phyloP scores from a whole-genome alignment of 768 basidiomycete genomes.

The Leucosporidium yakuticum region DNA sequence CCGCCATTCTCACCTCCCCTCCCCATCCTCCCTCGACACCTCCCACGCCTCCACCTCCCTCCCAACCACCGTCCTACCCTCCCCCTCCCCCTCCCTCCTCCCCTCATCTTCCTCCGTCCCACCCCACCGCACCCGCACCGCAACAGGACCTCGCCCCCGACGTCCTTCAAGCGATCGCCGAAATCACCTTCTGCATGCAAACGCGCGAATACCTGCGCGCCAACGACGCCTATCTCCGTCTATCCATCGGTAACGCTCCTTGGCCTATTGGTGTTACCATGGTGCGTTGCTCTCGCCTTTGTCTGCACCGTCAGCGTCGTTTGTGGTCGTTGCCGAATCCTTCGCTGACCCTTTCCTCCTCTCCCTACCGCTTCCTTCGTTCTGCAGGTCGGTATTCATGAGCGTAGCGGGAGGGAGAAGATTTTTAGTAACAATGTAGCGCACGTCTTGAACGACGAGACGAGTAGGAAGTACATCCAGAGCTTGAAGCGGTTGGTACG shows the following conservation, averaged over 20 bases:
- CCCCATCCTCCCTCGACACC: too few species aligned
- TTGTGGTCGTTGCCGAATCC: too few species aligned
- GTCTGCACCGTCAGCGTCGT: background rate
- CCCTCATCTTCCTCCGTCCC: background rate
- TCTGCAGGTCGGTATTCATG: conserved; percentile 61
- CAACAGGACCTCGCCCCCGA: conserved; percentile 66
- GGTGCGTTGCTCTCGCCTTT: conserved; percentile 51
- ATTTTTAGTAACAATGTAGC: conserved; percentile 96
- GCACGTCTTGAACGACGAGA: conserved; percentile 97
- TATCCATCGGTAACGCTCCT: conserved; percentile 96
- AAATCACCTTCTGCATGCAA: conserved; percentile 96
- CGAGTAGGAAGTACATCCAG: conserved; percentile 97
- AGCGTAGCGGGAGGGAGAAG: conserved; percentile 94
- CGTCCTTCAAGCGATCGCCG: conserved; percentile 71
- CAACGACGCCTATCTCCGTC: conserved; percentile 91
- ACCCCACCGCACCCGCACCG: background rate
- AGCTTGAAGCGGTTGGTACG: conserved; percentile 89
- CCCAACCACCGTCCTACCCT: too few species aligned
- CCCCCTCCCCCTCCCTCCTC: background rate
- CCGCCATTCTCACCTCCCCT: too few species aligned
- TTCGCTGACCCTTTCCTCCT: background rate
- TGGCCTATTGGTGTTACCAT: conserved; percentile 99
- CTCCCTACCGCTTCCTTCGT: background rate
- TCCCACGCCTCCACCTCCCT: too few species aligned
- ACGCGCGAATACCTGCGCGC: conserved; percentile 88